Evolutionary conservation across 148 eudicot genomes (phyloP).

Genomic region (Dianthus caryophyllus): DNA sequence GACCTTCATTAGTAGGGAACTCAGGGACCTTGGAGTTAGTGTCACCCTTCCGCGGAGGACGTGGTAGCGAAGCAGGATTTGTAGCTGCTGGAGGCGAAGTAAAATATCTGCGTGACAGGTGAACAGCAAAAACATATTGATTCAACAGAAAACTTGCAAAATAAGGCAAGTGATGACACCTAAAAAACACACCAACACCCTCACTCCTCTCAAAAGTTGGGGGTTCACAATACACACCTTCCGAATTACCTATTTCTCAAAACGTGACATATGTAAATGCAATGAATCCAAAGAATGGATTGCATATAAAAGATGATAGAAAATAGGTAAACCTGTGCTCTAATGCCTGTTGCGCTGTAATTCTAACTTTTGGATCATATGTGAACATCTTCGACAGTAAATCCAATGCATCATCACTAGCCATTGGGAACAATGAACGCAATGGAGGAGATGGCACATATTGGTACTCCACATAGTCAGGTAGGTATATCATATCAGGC

Average conservation of each 20-base stretch:
- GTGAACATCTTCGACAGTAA: conserved; percentile 85
- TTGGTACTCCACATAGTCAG: conserved; percentile 94
- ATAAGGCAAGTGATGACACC: background rate
- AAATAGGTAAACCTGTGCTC: conserved; percentile 64
- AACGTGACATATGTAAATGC: too few species aligned
- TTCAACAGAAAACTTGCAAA: too few species aligned
- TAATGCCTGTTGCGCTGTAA: conserved; percentile 84
- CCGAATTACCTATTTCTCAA: too few species aligned
- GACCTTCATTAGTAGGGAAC: conserved; percentile 58
- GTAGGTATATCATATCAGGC: conserved; percentile 86
- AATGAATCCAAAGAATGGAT: too few species aligned
- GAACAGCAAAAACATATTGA: conserved; percentile 17
- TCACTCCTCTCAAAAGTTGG: too few species aligned
- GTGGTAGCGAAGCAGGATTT: conserved; percentile 69
- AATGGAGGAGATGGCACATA: conserved; percentile 69
- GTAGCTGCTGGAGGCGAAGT: conserved; percentile 83
- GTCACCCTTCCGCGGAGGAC: conserved; percentile 77
- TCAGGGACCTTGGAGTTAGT: conserved; percentile 47
- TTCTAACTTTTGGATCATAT: conserved; percentile 84
- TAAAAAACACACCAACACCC: background rate
- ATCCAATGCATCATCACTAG: conserved; percentile 91
- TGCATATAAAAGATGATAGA: too few species aligned
- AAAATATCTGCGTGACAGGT: conserved; percentile 52
- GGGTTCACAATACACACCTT: too few species aligned
- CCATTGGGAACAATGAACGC: conserved; percentile 88